Evolutionary conservation across 2,329 filamentous ascomycete genomes (phyloP).

Genomic region (Botrytis medusae): DNA sequence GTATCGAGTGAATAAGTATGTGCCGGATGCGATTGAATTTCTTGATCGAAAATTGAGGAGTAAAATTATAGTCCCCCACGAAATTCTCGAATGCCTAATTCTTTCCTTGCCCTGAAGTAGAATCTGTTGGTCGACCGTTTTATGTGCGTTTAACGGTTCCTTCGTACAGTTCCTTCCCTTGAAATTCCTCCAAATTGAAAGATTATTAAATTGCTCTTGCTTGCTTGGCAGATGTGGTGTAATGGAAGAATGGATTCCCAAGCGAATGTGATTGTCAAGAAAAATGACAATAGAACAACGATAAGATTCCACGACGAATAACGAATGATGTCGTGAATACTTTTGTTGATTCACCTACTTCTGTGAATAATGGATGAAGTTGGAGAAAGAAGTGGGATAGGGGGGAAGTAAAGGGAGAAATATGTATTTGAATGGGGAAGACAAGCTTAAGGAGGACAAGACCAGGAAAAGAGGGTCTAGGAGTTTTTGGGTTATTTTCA

Average conservation of each 20-base stretch:
- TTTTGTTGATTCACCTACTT: not conserved
- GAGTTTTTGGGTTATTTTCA: not conserved
- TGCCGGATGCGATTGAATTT: not conserved
- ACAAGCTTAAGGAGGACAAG: not conserved
- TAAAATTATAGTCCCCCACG: not conserved
- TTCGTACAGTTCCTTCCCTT: not conserved
- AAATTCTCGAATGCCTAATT: not conserved
- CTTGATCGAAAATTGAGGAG: not conserved
- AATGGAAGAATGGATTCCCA: not conserved
- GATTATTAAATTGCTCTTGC: not conserved
- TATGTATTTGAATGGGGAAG: constrained; percentile 1
- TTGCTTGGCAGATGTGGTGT: not conserved
- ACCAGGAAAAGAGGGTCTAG: not conserved
- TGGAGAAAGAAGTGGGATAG: not conserved
- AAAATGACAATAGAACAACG: not conserved
- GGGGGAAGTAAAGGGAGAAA: not conserved
- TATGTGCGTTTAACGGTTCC: not conserved
- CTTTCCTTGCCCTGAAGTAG: not conserved
- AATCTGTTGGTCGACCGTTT: not conserved
- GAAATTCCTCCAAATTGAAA: not conserved
- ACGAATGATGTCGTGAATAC: constrained; percentile 9
- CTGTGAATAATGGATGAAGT: not conserved
- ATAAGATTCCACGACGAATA: not conserved
- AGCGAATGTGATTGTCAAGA: not conserved
- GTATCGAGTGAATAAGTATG: constrained; percentile 8